A percentile compares a stretch with the other conserved stretches of the same genome.
Conservation (phyloP, 1,284 basidiomycete species). For the Cystobasidium pallidum region DNA sequence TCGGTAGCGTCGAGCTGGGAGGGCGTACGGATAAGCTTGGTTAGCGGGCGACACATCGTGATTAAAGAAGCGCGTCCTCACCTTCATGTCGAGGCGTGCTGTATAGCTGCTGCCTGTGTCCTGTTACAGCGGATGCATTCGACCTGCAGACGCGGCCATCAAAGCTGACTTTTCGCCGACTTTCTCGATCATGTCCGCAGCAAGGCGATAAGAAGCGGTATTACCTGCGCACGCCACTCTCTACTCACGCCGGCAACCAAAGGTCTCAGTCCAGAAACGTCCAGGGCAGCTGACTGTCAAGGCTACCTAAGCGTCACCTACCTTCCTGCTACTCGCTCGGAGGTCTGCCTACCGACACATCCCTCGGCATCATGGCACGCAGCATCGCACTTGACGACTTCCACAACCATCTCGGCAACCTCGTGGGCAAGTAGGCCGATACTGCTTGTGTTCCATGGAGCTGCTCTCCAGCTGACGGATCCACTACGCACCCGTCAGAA, state of each 20-base stretch:
- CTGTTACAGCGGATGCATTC: not conserved
- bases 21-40: not conserved
- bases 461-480: not conserved
- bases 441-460: not conserved
- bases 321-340: too few species aligned
- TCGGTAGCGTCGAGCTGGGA: slow-evolving; percentile 84
- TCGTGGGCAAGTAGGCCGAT: slow-evolving; percentile 63
- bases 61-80: not conserved
- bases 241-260: too few species aligned
- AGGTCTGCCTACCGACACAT: not conserved
- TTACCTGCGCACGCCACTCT: too few species aligned
- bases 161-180: slow-evolving; percentile 4
- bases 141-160: not conserved
- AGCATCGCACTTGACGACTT: slow-evolving; percentile 62
- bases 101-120: not conserved
- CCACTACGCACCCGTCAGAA: slow-evolving; percentile 60
- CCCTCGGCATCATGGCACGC: slow-evolving; percentile 35
- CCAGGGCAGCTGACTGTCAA: too few species aligned
- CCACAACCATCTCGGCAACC: slow-evolving; percentile 64
- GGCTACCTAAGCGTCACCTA: too few species aligned
- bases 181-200: slow-evolving; percentile 21
- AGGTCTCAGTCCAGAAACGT: too few species aligned
- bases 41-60: not conserved
- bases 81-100: slow-evolving; percentile 1
- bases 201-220: slow-evolving; percentile 5